A percentile compares a stretch with the other conserved stretches of the same genome.
phyloP scores from a whole-genome alignment of 2,329 filamentous ascomycete genomes.

The Phaeosphaeriaceae sp. region DNA sequence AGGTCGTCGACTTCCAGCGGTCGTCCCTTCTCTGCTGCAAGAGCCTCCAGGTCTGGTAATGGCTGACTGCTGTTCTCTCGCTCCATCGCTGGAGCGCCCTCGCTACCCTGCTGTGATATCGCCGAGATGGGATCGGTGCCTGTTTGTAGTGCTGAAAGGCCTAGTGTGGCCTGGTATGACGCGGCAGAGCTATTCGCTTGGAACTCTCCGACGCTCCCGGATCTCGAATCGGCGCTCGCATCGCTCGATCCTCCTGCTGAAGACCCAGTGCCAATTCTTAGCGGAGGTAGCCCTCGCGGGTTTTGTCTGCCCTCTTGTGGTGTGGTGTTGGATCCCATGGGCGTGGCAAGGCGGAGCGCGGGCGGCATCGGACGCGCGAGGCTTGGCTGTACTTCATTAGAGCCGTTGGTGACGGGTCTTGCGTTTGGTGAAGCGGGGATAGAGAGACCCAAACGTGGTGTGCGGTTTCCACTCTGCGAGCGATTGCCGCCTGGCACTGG shows the following conservation, averaged over 20 bases:
- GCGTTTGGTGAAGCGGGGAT: constrained; percentile 87
- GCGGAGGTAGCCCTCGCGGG: constrained; percentile 60
- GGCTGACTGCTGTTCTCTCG: constrained; percentile 81
- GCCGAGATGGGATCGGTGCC: constrained; percentile 85
- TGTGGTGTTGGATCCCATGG: constrained; percentile 78
- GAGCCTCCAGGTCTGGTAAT: constrained; percentile 77
- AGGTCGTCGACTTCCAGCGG: constrained; percentile 91
- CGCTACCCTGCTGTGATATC: constrained; percentile 77
- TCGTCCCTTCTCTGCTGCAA: constrained; percentile 81
- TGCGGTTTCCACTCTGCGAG: constrained; percentile 65
- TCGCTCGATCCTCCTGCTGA: constrained; percentile 82
- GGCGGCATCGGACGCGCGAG: constrained; percentile 68
- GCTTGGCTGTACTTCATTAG: constrained; percentile 47
- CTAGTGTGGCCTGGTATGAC: constrained; percentile 77
- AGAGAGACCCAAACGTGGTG: constrained; percentile 83
- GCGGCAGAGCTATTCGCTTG: constrained; percentile 85
- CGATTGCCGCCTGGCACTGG: constrained; percentile 72
- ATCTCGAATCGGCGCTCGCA: constrained; percentile 80
- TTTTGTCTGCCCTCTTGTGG: constrained; percentile 71
- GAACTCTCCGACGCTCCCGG: constrained; percentile 84
- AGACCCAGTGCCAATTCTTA: constrained; percentile 59
- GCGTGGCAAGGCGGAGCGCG: constrained; percentile 84
- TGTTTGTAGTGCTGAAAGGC: constrained; percentile 76
- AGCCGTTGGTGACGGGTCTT: constrained; percentile 75
- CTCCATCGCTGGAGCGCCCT: constrained; percentile 76